Percentiles rank a stretch among this genome's conserved stretches.
Conservation (phyloP, 2,329 filamentous ascomycete genomes). For the Fusarium pseudocircinatum region DNA sequence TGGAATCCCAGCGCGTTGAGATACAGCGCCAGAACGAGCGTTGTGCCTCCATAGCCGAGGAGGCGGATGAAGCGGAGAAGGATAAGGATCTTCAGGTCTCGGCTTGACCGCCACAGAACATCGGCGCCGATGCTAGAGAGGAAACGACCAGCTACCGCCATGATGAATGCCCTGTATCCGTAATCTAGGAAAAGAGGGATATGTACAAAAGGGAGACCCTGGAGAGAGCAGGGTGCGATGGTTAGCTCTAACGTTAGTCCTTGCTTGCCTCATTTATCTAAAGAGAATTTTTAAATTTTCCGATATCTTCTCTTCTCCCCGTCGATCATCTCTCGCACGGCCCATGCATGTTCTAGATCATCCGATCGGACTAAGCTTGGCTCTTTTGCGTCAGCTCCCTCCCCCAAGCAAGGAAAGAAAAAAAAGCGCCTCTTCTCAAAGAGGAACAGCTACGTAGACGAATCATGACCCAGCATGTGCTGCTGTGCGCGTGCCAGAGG, state of each 20-base stretch:
- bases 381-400: not conserved
- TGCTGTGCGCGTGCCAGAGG: not conserved
- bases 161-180: not conserved
- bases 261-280: not conserved
- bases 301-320: not conserved
- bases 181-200: not conserved
- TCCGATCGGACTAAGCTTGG: not conserved
- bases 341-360: conserved; percentile 2
- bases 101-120: conserved; percentile 29
- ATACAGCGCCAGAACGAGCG: conserved; percentile 34
- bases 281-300: not conserved
- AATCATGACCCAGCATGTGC: conserved; percentile 3
- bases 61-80: conserved; percentile 33
- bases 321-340: conserved; percentile 1
- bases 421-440: conserved; percentile 9
- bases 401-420: no score
- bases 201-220: not conserved
- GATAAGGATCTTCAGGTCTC: conserved; percentile 34
- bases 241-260: no score
- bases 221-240: no score
- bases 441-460: not conserved
- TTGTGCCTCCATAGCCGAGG: conserved; percentile 36
- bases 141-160: not conserved
- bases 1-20: conserved; percentile 33
- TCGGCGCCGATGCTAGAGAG: conserved; percentile 34